Conservation (phyloP, 805 yeast species). For the Cyberlindnera mississippiensis region DNA sequence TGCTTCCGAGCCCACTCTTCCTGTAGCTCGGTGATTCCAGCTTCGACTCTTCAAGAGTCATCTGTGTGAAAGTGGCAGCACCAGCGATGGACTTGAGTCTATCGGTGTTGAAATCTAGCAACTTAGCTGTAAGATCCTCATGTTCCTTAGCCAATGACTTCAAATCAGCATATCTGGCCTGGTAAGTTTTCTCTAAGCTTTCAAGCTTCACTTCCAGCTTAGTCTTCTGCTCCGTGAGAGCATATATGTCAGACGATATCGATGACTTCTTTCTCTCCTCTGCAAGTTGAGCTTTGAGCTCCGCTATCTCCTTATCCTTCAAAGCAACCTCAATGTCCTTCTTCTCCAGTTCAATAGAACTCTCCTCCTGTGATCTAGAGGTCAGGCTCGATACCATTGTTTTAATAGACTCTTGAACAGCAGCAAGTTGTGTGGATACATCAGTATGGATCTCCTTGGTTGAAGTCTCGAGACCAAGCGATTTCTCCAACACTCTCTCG, state of each 20-base stretch:
- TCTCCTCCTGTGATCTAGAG: not conserved
- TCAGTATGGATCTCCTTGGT: not conserved
- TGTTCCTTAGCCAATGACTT: slow-evolving; percentile 28
- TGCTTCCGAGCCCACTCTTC: slow-evolving; percentile 7
- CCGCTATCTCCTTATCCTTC: slow-evolving; percentile 20
- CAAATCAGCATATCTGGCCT: slow-evolving; percentile 26
- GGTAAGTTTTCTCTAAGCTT: slow-evolving; percentile 24
- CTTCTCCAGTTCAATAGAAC: slow-evolving; percentile 1
- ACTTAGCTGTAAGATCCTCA: slow-evolving; percentile 21
- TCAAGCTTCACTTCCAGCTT: slow-evolving; percentile 22
- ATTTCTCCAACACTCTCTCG: not conserved
- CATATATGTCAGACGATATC: slow-evolving; percentile 8
- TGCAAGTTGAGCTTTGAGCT: slow-evolving; percentile 12
- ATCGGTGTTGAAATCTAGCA: slow-evolving; percentile 27
- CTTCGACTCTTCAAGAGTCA: slow-evolving; percentile 5
- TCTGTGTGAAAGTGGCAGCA: slow-evolving; percentile 15
- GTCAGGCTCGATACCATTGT: not conserved
- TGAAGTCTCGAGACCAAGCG: not conserved
- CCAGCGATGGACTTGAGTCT: slow-evolving; percentile 28
- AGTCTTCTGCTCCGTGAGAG: slow-evolving; percentile 17
- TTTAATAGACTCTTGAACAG: not conserved
- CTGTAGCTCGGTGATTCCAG: slow-evolving; percentile 4
- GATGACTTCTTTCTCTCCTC: slow-evolving; percentile 5
- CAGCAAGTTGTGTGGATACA: too few species aligned
- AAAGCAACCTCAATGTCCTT: slow-evolving; percentile 12